Percentiles rank a stretch among this genome's conserved stretches.
These are phyloP conservation scores for Meira miltonrushii DNA, from an alignment of 1,284 basidiomycete species.

Conservation along the genomic window DNA sequence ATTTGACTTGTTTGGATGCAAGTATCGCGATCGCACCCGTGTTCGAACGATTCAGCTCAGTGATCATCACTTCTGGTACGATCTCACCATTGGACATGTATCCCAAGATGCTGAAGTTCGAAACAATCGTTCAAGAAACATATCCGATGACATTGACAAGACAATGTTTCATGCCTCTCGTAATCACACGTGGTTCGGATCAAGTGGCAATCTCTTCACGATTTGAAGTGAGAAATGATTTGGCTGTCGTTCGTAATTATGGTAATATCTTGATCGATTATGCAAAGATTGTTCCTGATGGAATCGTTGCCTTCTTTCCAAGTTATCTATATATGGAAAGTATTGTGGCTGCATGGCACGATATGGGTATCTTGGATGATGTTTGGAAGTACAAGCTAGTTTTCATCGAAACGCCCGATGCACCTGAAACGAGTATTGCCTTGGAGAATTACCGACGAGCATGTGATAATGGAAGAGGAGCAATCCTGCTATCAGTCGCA, in stretches of 20 bases:
- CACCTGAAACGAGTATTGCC: constrained; percentile 96
- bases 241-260: constrained; percentile 96
- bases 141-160: constrained; percentile 97
- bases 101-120: constrained; percentile 98
- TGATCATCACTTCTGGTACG: constrained; percentile 97
- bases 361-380: constrained; percentile 99
- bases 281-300: constrained; percentile 94
- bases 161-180: constrained; percentile 94
- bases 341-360: constrained; percentile 99
- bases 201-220: constrained; percentile 98
- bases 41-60: constrained; percentile 95
- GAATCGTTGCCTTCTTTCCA: constrained; percentile 99
- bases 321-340: constrained; percentile 99
- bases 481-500: constrained; percentile 91
- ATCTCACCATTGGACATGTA: constrained; percentile 99
- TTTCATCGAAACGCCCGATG: constrained; percentile 98
- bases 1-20: constrained; percentile 95
- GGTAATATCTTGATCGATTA: constrained; percentile 97
- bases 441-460: constrained; percentile 95
- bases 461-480: constrained; percentile 96
- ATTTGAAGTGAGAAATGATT: constrained; percentile 98
- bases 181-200: constrained; percentile 95
- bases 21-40: constrained; percentile 96
- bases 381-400: constrained; percentile 99
- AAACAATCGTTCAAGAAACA: constrained; percentile 91